Evolutionary conservation across 2,329 filamentous ascomycete species (phyloP), one percentile per base, ranked within the genome.

Genomic region (Fusarium pininemorale): DNA sequence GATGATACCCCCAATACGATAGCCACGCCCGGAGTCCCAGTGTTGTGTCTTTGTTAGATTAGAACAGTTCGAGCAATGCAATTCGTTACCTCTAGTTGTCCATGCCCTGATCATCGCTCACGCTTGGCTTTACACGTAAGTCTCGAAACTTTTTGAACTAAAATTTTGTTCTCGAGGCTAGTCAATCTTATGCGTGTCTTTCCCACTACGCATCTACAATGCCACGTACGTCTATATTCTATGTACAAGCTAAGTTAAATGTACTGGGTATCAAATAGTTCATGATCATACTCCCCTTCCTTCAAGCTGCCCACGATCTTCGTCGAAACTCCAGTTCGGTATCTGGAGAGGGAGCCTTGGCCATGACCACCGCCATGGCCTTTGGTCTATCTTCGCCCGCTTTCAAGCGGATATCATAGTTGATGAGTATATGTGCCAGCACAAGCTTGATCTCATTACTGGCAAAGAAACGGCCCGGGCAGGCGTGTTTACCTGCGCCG

Each of bases 391-490:
- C 64, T 66, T 83, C 79, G 26, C 84, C 84, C 10, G 81, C 74
- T 69, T 81, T 80, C 11, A 86, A 78, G 45, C 80, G 80, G 39
- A 85, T 79, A 35, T 87, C 84, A 64, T 85, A 87, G 68, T 82
- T 80, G 54, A 85, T 78, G n/a, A 87, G 74, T 42, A 84, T 80
- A 66, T 82, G 82, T 0, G 83, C 81, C 56, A 87, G 69, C 51
- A 85, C 77, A 71, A 86, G 79, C 79, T 87, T 86, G 70, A 87
- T 83, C 75, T 84, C 83, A 70, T 85, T 84, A 32, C 81, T 78
- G 20, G 85, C 85, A 71, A 87, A 86, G 79, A 87, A 87, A 16
- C 86, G 81, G 5, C 86, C 86, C 0, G 86, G 86, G 54, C 86
- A 87, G 7, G 86, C 84, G 69, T 86, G 84, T 69, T 83, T 83